Evolutionary conservation across 2,329 filamentous ascomycete genomes (phyloP).

Genomic region (Cladorrhinum sp.): DNA sequence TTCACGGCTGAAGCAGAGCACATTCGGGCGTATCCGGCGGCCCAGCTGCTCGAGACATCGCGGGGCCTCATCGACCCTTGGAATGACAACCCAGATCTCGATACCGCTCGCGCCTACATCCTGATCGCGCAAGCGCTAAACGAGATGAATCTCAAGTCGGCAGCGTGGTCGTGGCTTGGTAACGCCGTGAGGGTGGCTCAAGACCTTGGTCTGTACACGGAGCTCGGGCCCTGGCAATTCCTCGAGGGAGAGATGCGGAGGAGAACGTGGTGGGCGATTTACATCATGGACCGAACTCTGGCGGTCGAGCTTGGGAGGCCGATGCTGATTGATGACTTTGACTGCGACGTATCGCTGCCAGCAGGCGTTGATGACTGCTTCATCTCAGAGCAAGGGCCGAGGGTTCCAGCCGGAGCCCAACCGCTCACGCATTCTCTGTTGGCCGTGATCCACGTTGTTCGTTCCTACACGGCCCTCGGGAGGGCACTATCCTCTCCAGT

Average conservation of each 20-base stretch:
- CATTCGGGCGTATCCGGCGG: slow-evolving; percentile 50
- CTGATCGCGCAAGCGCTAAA: slow-evolving; percentile 75
- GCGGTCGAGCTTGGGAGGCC: slow-evolving; percentile 79
- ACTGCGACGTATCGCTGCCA: slow-evolving; percentile 82
- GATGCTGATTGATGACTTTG: slow-evolving; percentile 77
- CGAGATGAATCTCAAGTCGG: slow-evolving; percentile 82
- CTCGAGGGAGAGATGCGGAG: slow-evolving; percentile 83
- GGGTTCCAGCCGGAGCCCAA: slow-evolving; percentile 49
- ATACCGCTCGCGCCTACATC: slow-evolving; percentile 69
- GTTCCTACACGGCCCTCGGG: slow-evolving; percentile 70
- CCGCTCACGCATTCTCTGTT: slow-evolving; percentile 69
- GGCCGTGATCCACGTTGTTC: slow-evolving; percentile 76
- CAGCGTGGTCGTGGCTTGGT: slow-evolving; percentile 83
- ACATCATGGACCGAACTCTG: slow-evolving; percentile 79
- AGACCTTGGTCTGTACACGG: slow-evolving; percentile 75
- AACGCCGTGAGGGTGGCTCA: slow-evolving; percentile 77
- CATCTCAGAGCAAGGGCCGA: slow-evolving; percentile 57
- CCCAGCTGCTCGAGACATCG: slow-evolving; percentile 69
- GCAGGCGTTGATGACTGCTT: slow-evolving; percentile 77
- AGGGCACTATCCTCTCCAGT: slow-evolving; percentile 66
- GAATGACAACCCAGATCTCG: slow-evolving; percentile 72
- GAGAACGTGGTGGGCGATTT: slow-evolving; percentile 91
- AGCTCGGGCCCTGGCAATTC: slow-evolving; percentile 68
- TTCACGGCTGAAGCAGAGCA: slow-evolving; percentile 59
- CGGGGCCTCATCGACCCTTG: slow-evolving; percentile 73